These are phyloP conservation scores for Aureobasidium sp. DNA, from an alignment of 2,329 filamentous ascomycete genomes.

Conservation along the genomic window DNA sequence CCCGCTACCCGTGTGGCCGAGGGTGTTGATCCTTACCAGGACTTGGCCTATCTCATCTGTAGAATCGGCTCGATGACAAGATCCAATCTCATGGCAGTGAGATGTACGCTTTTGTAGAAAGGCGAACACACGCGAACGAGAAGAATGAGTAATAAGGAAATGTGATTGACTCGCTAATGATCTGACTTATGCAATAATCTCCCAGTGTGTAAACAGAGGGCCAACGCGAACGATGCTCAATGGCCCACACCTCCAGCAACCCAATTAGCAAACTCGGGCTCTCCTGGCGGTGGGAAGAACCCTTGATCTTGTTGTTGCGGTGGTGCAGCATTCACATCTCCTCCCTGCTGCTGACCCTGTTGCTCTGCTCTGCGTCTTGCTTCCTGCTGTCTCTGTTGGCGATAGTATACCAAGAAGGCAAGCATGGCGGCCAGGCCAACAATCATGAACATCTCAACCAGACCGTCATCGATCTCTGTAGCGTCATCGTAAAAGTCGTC, in stretches of 20 bases:
- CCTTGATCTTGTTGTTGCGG: conserved; percentile 43
- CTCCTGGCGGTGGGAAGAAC: conserved; percentile 58
- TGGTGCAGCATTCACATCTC: conserved; percentile 27
- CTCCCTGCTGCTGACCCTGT: conserved; percentile 28
- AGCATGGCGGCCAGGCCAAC: conserved; percentile 68
- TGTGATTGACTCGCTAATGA: neutral
- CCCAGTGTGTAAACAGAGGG: neutral
- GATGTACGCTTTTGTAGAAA: no score
- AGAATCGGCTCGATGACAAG: no score
- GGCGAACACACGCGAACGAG: no score
- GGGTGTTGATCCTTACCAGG: no score
- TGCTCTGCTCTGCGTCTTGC: conserved; percentile 31
- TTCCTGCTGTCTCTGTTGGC: conserved; percentile 56
- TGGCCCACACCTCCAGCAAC: conserved; percentile 60
- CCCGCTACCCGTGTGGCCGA: no score
- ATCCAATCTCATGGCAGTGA: no score
- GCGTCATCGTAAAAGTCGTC: conserved; percentile 50
- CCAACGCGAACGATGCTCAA: conserved; percentile 23
- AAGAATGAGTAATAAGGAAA: neutral
- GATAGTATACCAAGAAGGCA: conserved; percentile 73
- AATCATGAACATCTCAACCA: conserved; percentile 80
- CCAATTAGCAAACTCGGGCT: conserved; percentile 64
- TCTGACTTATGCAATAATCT: neutral
- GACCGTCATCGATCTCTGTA: conserved; percentile 63
- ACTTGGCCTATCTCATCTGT: no score